Evolutionary conservation across 1,284 basidiomycete species (phyloP), one percentile per base, ranked within the genome.

Genomic region (Fomitopsis palustris): DNA sequence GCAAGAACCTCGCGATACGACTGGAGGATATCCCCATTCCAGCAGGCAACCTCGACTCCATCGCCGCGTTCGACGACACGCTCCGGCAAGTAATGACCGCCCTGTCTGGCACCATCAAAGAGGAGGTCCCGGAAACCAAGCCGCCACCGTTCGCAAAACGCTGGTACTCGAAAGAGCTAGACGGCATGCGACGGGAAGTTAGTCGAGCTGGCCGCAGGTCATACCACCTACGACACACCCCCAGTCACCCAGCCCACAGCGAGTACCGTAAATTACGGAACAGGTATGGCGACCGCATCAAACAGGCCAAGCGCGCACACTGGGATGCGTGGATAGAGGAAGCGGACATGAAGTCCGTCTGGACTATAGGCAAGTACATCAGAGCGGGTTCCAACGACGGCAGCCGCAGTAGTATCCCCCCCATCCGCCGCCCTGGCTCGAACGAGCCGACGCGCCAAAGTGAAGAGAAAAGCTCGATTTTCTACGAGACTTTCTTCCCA

Each of bases 401-500:
- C 3, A 68, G 73, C 0, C 53, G 61, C 19, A 54, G 72, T 0
- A 56, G 70, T 4, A 68, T 79, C 8, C 78, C 76, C 1, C 64
- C 68, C 0, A 69, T 76, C 0, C 55, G 19, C 2, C 47, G 17
- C 16, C 47, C 47, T 5, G 3, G 2, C 7, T 16, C 17, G 8
- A 2, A 27, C n/a, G n/a, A n/a, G n/a, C 25, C 19, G 1, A 21
- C 12, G 9, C 23, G 23, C 2, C 54, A 58, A 7, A 75, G 77
- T 52, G 60, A 63, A 17, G 65, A 66, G 0, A 76, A 77, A 60
- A 66, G 66, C 14, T 23, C 55, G 1, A 49, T 67, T 1, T 65
- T 77, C 17, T 66, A 66, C 19, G 10, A 49, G 2, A 58, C 66
- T 0, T 76, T 77, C 67, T 79, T 77, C 61, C 72, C 71, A 6